These are phyloP conservation scores for Talinum fruticosum DNA, from an alignment of 148 eudicot genomes.

Conservation along the genomic window DNA sequence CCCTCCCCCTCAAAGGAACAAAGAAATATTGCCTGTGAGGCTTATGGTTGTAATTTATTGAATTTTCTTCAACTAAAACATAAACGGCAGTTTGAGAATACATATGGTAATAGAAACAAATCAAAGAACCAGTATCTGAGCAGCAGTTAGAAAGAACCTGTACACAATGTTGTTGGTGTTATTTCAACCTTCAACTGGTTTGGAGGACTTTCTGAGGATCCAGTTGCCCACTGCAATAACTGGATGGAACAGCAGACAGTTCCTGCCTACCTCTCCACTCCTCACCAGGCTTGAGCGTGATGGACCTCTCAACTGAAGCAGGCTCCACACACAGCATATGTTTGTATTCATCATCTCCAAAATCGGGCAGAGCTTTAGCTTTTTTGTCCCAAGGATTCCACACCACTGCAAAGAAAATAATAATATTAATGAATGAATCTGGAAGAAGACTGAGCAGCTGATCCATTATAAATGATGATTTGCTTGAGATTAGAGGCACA, in stretches of 20 bases:
- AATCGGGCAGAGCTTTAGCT: slow-evolving; percentile 86
- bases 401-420: slow-evolving; percentile 47
- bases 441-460: neutral
- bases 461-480: neutral
- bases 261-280: slow-evolving; percentile 93
- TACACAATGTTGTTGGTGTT: slow-evolving; percentile 20
- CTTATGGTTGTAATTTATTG: too few species aligned
- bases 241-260: slow-evolving; percentile 81
- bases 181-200: slow-evolving; percentile 33
- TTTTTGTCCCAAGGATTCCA: slow-evolving; percentile 99
- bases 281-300: slow-evolving; percentile 83
- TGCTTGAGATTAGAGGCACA: neutral
- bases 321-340: slow-evolving; percentile 91
- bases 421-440: neutral
- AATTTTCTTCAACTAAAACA: neutral
- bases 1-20: too few species aligned
- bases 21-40: too few species aligned
- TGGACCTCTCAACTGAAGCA: slow-evolving; percentile 78
- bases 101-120: neutral
- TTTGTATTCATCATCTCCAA: slow-evolving; percentile 87
- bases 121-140: neutral
- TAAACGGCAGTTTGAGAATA: neutral
- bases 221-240: slow-evolving; percentile 84
- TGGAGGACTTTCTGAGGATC: slow-evolving; percentile 72
- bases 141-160: slow-evolving; percentile 22